Percentiles rank a stretch among this genome's conserved stretches.
Evolutionary conservation across 257 asterid genomes (phyloP).

Genomic region (Thymus mandschuricus): DNA sequence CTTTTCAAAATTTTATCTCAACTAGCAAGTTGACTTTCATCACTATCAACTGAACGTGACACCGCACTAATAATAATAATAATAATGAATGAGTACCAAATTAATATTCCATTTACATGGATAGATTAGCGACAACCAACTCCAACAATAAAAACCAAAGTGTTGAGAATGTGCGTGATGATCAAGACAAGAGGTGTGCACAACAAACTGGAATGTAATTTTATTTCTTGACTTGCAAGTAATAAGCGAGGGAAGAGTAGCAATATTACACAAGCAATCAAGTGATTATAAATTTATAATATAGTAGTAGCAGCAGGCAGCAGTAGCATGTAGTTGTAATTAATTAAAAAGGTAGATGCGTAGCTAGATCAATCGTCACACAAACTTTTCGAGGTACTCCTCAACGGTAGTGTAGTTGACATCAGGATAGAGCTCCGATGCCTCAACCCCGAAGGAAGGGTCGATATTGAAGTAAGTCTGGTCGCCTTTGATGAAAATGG

Average conservation of each 20-base stretch:
- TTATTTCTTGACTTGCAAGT: neutral
- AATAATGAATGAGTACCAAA: too few species aligned
- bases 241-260: too few species aligned
- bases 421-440: constrained; percentile 41
- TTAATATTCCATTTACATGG: too few species aligned
- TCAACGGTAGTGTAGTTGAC: constrained; percentile 6
- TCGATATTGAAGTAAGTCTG: constrained; percentile 61
- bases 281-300: neutral
- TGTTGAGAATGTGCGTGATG: too few species aligned
- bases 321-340: too few species aligned
- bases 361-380: neutral
- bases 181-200: too few species aligned
- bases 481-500: constrained; percentile 62
- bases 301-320: too few species aligned
- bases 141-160: too few species aligned
- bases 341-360: too few species aligned
- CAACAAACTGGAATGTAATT: neutral
- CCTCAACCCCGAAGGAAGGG: constrained; percentile 66
- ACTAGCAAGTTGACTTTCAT: neutral
- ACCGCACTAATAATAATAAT: too few species aligned
- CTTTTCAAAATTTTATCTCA: neutral
- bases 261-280: neutral
- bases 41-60: too few species aligned
- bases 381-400: neutral
- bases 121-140: too few species aligned